Base-by-base conservation (phyloP, 2,329 filamentous ascomycete species). In the Aspergillus novoparasiticus region DNA sequence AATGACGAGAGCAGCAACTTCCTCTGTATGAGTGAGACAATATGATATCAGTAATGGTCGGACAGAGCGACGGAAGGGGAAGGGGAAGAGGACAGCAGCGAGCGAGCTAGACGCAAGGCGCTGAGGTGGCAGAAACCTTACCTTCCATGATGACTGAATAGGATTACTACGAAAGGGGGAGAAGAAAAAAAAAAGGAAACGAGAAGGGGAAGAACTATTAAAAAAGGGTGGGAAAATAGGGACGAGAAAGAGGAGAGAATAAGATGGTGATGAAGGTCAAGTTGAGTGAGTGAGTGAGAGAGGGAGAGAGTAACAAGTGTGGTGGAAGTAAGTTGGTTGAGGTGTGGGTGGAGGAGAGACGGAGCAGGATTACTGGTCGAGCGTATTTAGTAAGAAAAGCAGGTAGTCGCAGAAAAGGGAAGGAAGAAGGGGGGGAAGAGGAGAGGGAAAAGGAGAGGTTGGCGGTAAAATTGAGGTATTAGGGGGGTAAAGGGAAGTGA, bases 1-100 rank as follows among this genome's bases (percentile, higher is more conserved):
- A 87, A 99, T 98, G 85, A 99, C 95, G 92, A 99, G 94, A 85
- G 95, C 95, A 84, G 95, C 95, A 85, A 99, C 95, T 93, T 99
- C 95, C 89, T 99, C 95, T 98, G 81, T 84, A 85, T 70, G 68
- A 67, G 68, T 74, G 68, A 79, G 72, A 60, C 72, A 65, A 39
- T 28, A 48, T 64, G 39, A 78, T 48, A 48, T 82, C 73, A 82
- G 80, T 75, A 69, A 71, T 58, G 21, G 54, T 59, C 61, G 68
- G 62, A 61, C 56, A 59, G 56, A 62, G 53, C 43, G 64, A 62
- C 65, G 53, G 48, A 58, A 61, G 61, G 64, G 39, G 55, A 58
- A 62, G 46, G 56, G 58, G 58, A 56, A 64, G 63, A 61, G 62
- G 60, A 62, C 57, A 56, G 64, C 67, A 66, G 68, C 67, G 66